These are phyloP conservation scores for Triangularia setosa DNA, from an alignment of 2,329 filamentous ascomycete genomes.

Conservation along the genomic window DNA sequence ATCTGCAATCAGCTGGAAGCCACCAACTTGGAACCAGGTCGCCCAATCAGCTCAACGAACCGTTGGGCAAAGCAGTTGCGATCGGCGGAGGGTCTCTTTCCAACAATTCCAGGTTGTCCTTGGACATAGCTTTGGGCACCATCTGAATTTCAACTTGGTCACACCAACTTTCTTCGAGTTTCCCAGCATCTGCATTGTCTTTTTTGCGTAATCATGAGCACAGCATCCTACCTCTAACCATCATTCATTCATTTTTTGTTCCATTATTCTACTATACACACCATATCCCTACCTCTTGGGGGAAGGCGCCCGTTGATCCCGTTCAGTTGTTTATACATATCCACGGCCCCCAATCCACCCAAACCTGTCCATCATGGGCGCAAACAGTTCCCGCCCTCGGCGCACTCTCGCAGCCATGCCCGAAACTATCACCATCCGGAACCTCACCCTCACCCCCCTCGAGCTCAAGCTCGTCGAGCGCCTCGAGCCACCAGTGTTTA, in stretches of 20 bases:
- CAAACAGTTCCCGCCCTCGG: conserved; percentile 5
- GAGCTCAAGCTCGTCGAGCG: conserved; percentile 70
- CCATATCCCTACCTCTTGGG: not conserved
- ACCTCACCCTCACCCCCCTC: conserved; percentile 71
- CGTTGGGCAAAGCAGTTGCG: not conserved
- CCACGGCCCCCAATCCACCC: not conserved
- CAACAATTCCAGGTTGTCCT: not conserved
- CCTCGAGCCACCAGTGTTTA: conserved; percentile 48
- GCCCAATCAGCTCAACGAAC: not conserved
- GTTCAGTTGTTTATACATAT: not conserved
- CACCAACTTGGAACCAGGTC: not conserved
- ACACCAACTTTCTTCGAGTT: not conserved
- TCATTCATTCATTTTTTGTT: not conserved
- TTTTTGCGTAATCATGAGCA: not conserved
- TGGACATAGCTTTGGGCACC: not conserved
- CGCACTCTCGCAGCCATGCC: not conserved
- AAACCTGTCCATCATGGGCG: conserved; percentile 7
- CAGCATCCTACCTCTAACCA: not conserved
- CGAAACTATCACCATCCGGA: conserved; percentile 65
- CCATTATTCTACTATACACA: not conserved
- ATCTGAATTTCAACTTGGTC: not conserved
- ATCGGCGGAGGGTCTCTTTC: not conserved
- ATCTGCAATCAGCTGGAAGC: not conserved
- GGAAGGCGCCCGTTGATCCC: not conserved
- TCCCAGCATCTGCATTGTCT: not conserved